Base-by-base conservation (phyloP, 257 asterid species). In the Handroanthus guayacan region DNA sequence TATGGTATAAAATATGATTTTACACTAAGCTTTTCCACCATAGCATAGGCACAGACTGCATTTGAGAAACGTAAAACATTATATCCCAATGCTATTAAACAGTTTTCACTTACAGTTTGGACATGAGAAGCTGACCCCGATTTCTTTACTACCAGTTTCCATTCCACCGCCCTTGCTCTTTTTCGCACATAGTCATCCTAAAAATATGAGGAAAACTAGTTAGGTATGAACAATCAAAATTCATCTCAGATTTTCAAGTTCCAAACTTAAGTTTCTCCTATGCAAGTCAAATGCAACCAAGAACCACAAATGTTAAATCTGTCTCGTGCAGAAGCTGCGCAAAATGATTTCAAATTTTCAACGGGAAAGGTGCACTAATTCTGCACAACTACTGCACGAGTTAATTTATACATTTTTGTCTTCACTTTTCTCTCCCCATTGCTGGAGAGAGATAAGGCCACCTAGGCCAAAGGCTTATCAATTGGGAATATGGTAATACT, bases 301-400 rank as follows among this genome's bases (percentile, higher is more conserved):
- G 14, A 47, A 47, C 52, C 39, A 58, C 41, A 31, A 3, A 58
- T 14, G 14, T 58, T 58, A 6, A 25, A 25, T 58, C n/a, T 41
- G 36, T 64, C 60, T 11, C 25, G 74, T 68, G 77, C 77, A 41
- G 55, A 57, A 39, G 17, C 41, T 44, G 63, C 17, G 78, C 47
- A 62, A 31, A 71, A 9, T 41, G 4, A 39, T 44, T 43, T 31
- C 5, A 41, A 72, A 9, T 16, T 3, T 41, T 63, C 12, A n/a
- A 41, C 39, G 17, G n/a, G 16, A 66, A 17, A 3, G 18, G 43
- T 5, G 68, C 16, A 62, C 61, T 34, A 31, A 25, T 4, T 57
- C 67, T 65, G 79, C 79, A 25, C 72, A 17, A 37, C 13, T 51
- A 18, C 17, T 18, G 67, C 67, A 51, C 67, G 20, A 38, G 20